These are phyloP conservation scores for Volvox reticuliferus DNA, from an alignment of 139 green algal genomes.

Conservation along the genomic window DNA sequence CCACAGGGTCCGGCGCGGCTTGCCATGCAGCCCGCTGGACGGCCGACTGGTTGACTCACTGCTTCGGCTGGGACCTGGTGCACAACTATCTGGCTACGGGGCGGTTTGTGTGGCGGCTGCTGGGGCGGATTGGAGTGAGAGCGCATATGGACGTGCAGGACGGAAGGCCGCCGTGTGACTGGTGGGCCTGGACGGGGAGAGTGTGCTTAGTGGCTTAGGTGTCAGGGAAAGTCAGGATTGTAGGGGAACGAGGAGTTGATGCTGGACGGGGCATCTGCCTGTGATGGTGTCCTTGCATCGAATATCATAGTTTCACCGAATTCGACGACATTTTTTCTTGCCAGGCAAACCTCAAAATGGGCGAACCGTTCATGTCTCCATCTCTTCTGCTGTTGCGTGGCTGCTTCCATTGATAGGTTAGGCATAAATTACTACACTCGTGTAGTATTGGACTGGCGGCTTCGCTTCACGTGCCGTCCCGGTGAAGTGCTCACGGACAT, in stretches of 20 bases:
- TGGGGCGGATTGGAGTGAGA: conserved; percentile 17
- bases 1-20: conserved; percentile 12
- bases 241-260: too few species aligned
- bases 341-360: too few species aligned
- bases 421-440: conserved; percentile 63
- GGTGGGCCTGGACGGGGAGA: conserved; percentile 15
- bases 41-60: conserved; percentile 26
- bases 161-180: conserved; percentile 50
- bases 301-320: too few species aligned
- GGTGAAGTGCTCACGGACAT: conserved; percentile 84
- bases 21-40: background rate
- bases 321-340: too few species aligned
- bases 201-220: too few species aligned
- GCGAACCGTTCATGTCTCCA: too few species aligned
- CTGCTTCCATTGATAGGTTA: conserved; percentile 2
- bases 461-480: conserved; percentile 29
- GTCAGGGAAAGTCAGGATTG: too few species aligned
- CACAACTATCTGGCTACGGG: conserved; percentile 58
- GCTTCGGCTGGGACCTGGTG: conserved; percentile 63
- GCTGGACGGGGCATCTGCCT: too few species aligned
- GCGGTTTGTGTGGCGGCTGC: conserved; percentile 60
- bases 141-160: conserved; percentile 7
- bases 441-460: conserved; percentile 36
- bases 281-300: too few species aligned
- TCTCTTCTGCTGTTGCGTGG: too few species aligned